A percentile compares a stretch with the other conserved stretches of the same genome.
Conservation (phyloP, 1,139 yeast species). For the Tardiomyces digboiensis region DNA sequence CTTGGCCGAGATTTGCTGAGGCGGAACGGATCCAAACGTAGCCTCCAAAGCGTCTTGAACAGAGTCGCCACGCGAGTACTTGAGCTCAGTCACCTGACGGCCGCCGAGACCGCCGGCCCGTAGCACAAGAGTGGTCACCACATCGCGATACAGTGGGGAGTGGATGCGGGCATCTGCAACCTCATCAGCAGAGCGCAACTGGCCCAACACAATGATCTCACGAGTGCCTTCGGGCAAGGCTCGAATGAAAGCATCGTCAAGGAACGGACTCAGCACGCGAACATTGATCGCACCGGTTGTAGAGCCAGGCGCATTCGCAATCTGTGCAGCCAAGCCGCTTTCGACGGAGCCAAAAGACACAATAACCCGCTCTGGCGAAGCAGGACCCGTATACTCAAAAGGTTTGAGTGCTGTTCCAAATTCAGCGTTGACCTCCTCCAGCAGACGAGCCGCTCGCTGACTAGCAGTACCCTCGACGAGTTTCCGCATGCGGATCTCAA, state of each 20-base stretch:
- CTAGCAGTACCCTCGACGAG: slow-evolving; percentile 2
- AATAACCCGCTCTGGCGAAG: slow-evolving; percentile 56
- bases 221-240: slow-evolving; percentile 50
- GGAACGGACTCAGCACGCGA: slow-evolving; percentile 57
- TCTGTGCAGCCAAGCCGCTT: slow-evolving; percentile 33
- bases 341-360: slow-evolving; percentile 73
- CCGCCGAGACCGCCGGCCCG: slow-evolving; percentile 8
- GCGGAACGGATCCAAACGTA: slow-evolving; percentile 34
- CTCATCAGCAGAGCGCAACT: slow-evolving; percentile 30
- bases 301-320: slow-evolving; percentile 23
- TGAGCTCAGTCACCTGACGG: slow-evolving; percentile 20
- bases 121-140: slow-evolving; percentile 60
- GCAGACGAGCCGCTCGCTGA: slow-evolving; percentile 4
- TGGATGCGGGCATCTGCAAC: slow-evolving; percentile 22
- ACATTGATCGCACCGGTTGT: slow-evolving; percentile 59
- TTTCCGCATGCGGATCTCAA: neutral
- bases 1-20: neutral
- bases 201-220: slow-evolving; percentile 58
- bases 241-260: slow-evolving; percentile 45
- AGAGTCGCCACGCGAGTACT: slow-evolving; percentile 19
- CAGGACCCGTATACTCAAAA: slow-evolving; percentile 62
- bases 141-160: slow-evolving; percentile 47
- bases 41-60: slow-evolving; percentile 8
- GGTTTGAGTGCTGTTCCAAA: slow-evolving; percentile 53
- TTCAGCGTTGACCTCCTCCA: slow-evolving; percentile 32